Conservation (phyloP, 2,329 filamentous ascomycete species). For the Graphilbum fragrans region DNA sequence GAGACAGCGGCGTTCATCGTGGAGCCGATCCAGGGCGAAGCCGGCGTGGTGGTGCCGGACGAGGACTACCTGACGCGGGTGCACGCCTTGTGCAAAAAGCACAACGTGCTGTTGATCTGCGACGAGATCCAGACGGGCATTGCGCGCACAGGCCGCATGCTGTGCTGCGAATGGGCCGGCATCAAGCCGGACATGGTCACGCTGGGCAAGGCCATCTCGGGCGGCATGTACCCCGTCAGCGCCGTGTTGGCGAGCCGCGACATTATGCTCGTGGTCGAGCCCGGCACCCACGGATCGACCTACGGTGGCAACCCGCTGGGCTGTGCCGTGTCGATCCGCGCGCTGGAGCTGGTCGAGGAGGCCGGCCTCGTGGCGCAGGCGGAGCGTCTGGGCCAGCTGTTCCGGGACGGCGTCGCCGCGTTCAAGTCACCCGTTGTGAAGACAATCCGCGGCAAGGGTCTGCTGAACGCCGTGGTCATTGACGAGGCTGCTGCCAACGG, state of each 20-base stretch:
- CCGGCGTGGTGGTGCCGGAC: constrained; percentile 88
- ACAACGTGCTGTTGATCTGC: constrained; percentile 92
- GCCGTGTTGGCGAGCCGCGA: constrained; percentile 80
- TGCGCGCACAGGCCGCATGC: constrained; percentile 83
- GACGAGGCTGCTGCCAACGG: constrained; percentile 79
- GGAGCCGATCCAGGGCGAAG: constrained; percentile 94
- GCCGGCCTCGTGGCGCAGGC: constrained; percentile 78
- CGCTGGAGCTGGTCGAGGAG: constrained; percentile 86
- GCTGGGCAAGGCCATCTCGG: constrained; percentile 93
- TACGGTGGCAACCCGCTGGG: constrained; percentile 95
- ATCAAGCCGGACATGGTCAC: constrained; percentile 94
- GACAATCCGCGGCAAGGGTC: constrained; percentile 77
- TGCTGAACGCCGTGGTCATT: constrained; percentile 93
- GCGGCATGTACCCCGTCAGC: constrained; percentile 98
- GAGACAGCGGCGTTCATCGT: constrained; percentile 88
- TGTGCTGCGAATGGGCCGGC: constrained; percentile 87
- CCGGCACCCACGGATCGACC: constrained; percentile 94
- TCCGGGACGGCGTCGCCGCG: constrained; percentile 65
- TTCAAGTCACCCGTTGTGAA: constrained; percentile 73
- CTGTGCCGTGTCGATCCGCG: constrained; percentile 89
- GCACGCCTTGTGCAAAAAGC: constrained; percentile 77
- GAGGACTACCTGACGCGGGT: constrained; percentile 76
- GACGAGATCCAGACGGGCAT: constrained; percentile 99
- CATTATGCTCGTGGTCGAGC: constrained; percentile 90
- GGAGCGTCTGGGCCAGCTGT: constrained; percentile 66